These are phyloP conservation scores for Fonsecaea monophora DNA, from an alignment of 2,329 filamentous ascomycete species.

Conservation along the genomic window DNA sequence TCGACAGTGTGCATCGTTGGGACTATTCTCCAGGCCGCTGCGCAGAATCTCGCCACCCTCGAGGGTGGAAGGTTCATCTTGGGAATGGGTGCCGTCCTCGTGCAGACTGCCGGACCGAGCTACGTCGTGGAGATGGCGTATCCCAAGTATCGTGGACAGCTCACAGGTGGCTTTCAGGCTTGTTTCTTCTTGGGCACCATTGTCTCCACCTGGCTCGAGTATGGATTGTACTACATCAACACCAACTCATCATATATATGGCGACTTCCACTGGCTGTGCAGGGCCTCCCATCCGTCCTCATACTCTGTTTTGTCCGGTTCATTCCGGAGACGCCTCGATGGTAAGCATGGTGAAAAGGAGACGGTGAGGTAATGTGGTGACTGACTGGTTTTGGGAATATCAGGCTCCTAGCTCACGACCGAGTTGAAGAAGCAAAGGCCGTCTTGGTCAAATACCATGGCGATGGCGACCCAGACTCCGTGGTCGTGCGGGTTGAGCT, in stretches of 20 bases:
- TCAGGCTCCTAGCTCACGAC: constrained; percentile 65
- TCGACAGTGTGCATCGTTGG: constrained; percentile 47
- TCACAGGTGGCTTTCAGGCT: constrained; percentile 50
- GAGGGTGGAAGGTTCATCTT: constrained; percentile 60
- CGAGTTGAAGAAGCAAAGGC: constrained; percentile 62
- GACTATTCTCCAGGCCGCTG: constrained; percentile 43
- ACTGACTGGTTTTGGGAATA: neutral
- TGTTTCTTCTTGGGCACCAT: constrained; percentile 13
- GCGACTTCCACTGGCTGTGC: constrained; percentile 64
- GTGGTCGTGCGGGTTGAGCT: constrained; percentile 44
- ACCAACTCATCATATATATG: constrained; percentile 56
- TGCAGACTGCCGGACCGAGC: constrained; percentile 51
- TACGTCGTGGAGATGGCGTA: constrained; percentile 54
- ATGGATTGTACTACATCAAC: constrained; percentile 36
- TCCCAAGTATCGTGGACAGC: constrained; percentile 50
- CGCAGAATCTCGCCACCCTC: constrained; percentile 45
- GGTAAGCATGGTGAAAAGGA: constrained; percentile 40
- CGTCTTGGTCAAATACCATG: constrained; percentile 65
- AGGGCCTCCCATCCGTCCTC: constrained; percentile 53
- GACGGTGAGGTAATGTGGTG: constrained; percentile 30
- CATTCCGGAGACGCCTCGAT: constrained; percentile 65
- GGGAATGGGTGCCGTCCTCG: constrained; percentile 49
- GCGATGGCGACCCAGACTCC: constrained; percentile 51
- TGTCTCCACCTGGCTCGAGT: constrained; percentile 13
- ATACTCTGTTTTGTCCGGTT: constrained; percentile 60